A percentile compares a stretch with the other conserved stretches of the same genome.
phyloP scores from a whole-genome alignment of 1,139 yeast species.

The Candida frijolesensis region DNA sequence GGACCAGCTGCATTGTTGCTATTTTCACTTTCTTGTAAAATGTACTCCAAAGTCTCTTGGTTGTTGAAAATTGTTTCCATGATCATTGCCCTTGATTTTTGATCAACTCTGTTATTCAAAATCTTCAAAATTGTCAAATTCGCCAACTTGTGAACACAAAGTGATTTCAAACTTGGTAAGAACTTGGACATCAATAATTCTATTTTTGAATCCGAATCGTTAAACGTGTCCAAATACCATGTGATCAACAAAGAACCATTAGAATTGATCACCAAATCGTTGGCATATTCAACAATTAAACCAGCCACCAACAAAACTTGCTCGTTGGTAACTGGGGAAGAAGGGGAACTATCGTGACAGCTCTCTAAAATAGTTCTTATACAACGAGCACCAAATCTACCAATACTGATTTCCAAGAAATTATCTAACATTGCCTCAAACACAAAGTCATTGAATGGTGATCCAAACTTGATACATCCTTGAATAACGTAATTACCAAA shows the following conservation, averaged over 20 bases:
- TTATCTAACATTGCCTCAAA: constrained; percentile 81
- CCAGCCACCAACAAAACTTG: constrained; percentile 80
- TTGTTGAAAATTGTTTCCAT: constrained; percentile 68
- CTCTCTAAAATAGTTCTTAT: constrained; percentile 91
- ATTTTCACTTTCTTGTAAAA: constrained; percentile 21
- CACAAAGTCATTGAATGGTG: constrained; percentile 87
- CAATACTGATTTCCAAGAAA: constrained; percentile 81
- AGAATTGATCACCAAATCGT: constrained; percentile 77
- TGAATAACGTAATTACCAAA: constrained; percentile 96
- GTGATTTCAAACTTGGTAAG: constrained; percentile 59
- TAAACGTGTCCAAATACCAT: constrained; percentile 92
- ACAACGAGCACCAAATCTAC: constrained; percentile 94
- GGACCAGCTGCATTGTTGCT: constrained; percentile 66
- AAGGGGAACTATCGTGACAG: constrained; percentile 23
- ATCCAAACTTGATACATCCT: constrained; percentile 86
- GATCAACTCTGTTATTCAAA: constrained; percentile 68
- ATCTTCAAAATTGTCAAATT: constrained; percentile 81
- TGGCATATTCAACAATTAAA: constrained; percentile 76
- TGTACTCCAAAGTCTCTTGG: constrained; percentile 28
- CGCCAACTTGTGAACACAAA: constrained; percentile 86
- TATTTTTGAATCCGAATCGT: constrained; percentile 51
- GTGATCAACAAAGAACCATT: constrained; percentile 90
- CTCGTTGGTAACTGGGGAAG: constrained; percentile 45
- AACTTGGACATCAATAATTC: constrained; percentile 52
- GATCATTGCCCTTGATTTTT: constrained; percentile 60